These are phyloP conservation scores for Solanum tarapatanum DNA, from an alignment of 257 asterid genomes.

Conservation along the genomic window DNA sequence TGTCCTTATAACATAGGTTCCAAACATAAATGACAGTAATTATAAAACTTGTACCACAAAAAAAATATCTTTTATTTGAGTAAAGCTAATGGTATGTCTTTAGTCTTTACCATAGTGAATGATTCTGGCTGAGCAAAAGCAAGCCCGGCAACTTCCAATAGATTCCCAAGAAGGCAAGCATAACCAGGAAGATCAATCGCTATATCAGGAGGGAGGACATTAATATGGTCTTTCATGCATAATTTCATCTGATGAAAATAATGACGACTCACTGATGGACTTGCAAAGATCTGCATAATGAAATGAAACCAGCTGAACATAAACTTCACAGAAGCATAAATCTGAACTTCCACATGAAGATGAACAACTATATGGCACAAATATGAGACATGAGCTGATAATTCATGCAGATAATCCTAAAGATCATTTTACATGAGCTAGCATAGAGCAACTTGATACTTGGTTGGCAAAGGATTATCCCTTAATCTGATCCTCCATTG, in stretches of 20 bases:
- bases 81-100: conserved; percentile 3
- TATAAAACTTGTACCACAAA: not conserved
- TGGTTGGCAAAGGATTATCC: not conserved
- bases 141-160: conserved; percentile 73
- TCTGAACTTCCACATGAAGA: not conserved
- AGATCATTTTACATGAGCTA: not conserved
- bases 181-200: conserved; percentile 71
- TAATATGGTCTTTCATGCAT: conserved; percentile 48
- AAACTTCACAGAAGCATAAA: not conserved
- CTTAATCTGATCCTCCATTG: not conserved
- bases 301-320: not conserved
- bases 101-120: conserved; percentile 61
- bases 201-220: conserved; percentile 56
- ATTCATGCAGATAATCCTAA: not conserved
- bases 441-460: not conserved
- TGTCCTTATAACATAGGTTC: not conserved
- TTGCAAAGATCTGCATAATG: conserved; percentile 57
- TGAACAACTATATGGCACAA: not conserved
- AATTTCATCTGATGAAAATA: conserved; percentile 69
- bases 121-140: conserved; percentile 60
- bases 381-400: not conserved
- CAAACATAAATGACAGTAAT: not conserved
- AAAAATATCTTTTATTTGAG: not conserved
- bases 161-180: conserved; percentile 84
- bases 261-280: conserved; percentile 51